phyloP scores from a whole-genome alignment of 768 basidiomycete species.

The Lanmaoa pseudosensibilis region DNA sequence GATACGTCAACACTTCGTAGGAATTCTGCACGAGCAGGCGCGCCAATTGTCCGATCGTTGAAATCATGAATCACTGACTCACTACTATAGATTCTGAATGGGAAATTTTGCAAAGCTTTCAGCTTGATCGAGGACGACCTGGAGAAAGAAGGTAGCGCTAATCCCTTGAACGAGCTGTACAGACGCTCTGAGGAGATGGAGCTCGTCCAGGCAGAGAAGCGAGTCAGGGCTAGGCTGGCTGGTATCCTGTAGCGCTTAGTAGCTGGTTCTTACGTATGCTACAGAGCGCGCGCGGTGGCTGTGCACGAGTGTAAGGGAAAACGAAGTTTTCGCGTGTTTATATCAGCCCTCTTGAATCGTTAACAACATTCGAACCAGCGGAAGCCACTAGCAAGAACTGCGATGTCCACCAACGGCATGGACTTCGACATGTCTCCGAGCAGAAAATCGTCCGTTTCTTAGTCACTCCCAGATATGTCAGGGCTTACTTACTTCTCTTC shows the following conservation, averaged over 20 bases:
- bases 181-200: slow-evolving; percentile 50
- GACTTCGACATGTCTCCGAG: slow-evolving; percentile 62
- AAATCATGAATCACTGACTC: not conserved
- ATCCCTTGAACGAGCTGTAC: slow-evolving; percentile 58
- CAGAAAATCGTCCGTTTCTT: slow-evolving; percentile 56
- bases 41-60: slow-evolving; percentile 1
- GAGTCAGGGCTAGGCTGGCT: slow-evolving; percentile 52
- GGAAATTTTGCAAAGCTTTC: slow-evolving; percentile 57
- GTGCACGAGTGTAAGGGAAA: slow-evolving; percentile 19
- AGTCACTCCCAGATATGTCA: not conserved
- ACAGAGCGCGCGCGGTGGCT: slow-evolving; percentile 16
- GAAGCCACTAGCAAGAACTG: slow-evolving; percentile 3
- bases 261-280: not conserved
- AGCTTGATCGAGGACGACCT: slow-evolving; percentile 54
- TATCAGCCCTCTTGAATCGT: slow-evolving; percentile 9
- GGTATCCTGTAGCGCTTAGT: slow-evolving; percentile 33
- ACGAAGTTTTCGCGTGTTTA: slow-evolving; percentile 40
- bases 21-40: slow-evolving; percentile 59
- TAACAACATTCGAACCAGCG: slow-evolving; percentile 11
- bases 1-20: slow-evolving; percentile 52
- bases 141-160: slow-evolving; percentile 53
- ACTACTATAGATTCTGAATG: slow-evolving; percentile 49
- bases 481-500: slow-evolving; percentile 8
- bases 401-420: slow-evolving; percentile 57
- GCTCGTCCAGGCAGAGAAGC: slow-evolving; percentile 57